Base-by-base conservation (phyloP, 768 basidiomycete species). In the Multifurca ochricompacta region DNA sequence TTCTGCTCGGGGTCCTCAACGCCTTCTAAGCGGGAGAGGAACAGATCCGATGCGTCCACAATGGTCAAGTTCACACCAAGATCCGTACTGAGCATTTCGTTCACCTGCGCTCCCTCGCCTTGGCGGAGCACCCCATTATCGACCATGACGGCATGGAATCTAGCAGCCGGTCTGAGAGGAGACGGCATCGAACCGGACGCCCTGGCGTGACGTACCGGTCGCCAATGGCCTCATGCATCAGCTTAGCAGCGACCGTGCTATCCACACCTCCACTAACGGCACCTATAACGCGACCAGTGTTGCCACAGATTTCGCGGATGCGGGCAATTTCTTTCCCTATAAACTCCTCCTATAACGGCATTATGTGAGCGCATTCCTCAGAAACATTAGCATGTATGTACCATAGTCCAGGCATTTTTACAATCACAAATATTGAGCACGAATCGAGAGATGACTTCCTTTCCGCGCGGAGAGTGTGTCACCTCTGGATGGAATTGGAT, bases 401-500 rank as follows among this genome's bases (percentile, higher is more conserved):
- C 92, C 96, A 98, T 98, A 10, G 91, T 96, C 96, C 96, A 99
- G 62, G 85, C 82, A 14, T 76, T 68, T 55, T 70, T 74, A 69
- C 92, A 94, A 43, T 78, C 77, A 66, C 96, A 98, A 52, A 98
- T 87, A 59, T 82, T 77, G 39, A 85, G 69, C 35, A 96, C 80
- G 65, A 97, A 99, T 23, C 80, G 78, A 21, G 81, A 80, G 54
- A 99, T 88, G 52, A 99, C 81, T 65, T 91, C 91, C 66, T 84
- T 91, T 13, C 95, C 96, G 51, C 79, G 82, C 7, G 82, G 83
- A 23, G 89, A 90, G 67, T 99, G 95, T 0, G 96, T 97, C 23
- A 99, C 96, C 71, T 99, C 96, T 0, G 95, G 92, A 66, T 99
- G 96, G 74, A 98, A 99, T 65, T 99, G 96, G 37, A 99, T 96